A percentile compares a stretch with the other conserved stretches of the same genome.
phyloP scores from a whole-genome alignment of 345 rosid genomes.

The Pistacia atlantica region DNA sequence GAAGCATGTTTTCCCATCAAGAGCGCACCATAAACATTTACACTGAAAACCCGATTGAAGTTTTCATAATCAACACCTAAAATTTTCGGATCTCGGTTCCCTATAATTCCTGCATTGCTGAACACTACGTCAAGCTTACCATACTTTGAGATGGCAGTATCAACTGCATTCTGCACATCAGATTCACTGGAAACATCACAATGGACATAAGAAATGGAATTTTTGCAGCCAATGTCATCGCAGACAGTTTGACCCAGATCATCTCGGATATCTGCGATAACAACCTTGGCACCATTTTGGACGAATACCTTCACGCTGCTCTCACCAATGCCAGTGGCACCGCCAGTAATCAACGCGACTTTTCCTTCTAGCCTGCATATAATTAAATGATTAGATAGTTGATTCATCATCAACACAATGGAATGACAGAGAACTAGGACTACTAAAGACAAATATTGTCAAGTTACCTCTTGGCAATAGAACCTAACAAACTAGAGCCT shows the following conservation, averaged over 20 bases:
- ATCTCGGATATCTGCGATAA: constrained; percentile 38
- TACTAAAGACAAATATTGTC: background rate
- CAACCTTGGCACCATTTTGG: constrained; percentile 34
- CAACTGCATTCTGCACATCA: constrained; percentile 27
- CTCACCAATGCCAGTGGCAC: constrained; percentile 33
- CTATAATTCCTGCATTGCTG: constrained; percentile 30
- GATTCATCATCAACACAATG: too few relatives aligned
- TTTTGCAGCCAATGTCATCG: constrained; percentile 6
- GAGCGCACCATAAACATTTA: constrained; percentile 24
- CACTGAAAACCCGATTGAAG: constrained; percentile 20
- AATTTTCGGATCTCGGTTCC: background rate
- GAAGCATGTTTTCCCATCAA: constrained; percentile 35
- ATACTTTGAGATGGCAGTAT: constrained; percentile 23
- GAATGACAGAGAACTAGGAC: background rate
- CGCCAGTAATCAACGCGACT: constrained; percentile 37
- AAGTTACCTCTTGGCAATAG: background rate
- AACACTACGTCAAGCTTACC: constrained; percentile 39
- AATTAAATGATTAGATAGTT: background rate
- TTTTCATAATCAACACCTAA: constrained; percentile 3
- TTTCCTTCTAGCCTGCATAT: constrained; percentile 34
- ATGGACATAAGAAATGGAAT: constrained; percentile 24
- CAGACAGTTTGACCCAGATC: constrained; percentile 33
- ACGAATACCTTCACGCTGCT: constrained; percentile 25
- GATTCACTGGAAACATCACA: constrained; percentile 29
- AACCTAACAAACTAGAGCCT: background rate